Evolutionary conservation across 176 grass and related monocot species (phyloP).

Genomic region (Bothriochloa decipiens): DNA sequence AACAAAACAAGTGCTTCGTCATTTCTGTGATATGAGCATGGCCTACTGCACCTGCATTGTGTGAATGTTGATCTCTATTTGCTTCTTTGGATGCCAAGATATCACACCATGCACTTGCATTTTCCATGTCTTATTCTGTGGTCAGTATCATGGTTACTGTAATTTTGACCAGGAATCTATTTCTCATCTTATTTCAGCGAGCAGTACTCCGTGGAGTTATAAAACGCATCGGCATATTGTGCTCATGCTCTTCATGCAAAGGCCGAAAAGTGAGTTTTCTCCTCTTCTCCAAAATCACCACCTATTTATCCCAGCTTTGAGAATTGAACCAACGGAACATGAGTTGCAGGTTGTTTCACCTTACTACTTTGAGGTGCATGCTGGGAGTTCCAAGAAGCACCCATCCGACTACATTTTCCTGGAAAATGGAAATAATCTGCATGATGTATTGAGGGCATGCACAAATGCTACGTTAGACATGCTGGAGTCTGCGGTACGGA

Average conservation of each 20-base stretch:
- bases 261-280: not conserved
- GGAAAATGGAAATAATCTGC: too few relatives aligned
- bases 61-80: not conserved
- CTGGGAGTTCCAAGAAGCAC: too few relatives aligned
- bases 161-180: slow-evolving; percentile 46
- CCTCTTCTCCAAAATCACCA: too few relatives aligned
- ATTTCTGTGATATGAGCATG: not conserved
- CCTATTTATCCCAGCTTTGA: too few relatives aligned
- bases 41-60: not conserved
- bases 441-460: too few relatives aligned
- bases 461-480: too few relatives aligned
- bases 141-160: slow-evolving; percentile 16
- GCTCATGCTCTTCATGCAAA: not conserved
- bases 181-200: slow-evolving; percentile 60
- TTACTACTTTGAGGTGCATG: too few relatives aligned
- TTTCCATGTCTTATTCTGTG: not conserved
- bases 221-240: not conserved
- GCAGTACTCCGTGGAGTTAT: slow-evolving; percentile 59
- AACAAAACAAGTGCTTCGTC: not conserved
- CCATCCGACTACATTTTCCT: too few relatives aligned
- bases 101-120: not conserved
- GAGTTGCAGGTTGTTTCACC: too few relatives aligned
- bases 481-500: too few relatives aligned
- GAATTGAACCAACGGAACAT: too few relatives aligned
- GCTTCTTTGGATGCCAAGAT: not conserved